Evolutionary conservation across 2,329 filamentous ascomycete genomes (phyloP).

Genomic region (Blumeriella jaapii): DNA sequence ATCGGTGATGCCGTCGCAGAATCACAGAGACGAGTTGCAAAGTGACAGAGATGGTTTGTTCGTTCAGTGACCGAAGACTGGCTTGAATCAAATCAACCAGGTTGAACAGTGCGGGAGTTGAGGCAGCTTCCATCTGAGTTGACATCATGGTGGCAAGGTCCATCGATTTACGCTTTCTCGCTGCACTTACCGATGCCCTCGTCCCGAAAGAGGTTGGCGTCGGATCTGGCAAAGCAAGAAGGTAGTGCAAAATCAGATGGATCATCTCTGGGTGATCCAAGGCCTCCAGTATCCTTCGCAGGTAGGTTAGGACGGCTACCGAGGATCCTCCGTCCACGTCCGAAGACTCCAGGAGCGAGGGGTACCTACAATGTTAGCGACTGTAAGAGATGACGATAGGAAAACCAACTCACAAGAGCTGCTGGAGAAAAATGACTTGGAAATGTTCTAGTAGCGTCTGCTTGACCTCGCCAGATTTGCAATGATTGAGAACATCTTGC

Average conservation of each 20-base stretch:
- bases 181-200: conserved; percentile 48
- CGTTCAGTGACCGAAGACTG: conserved; percentile 71
- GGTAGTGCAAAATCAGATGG: conserved; percentile 83
- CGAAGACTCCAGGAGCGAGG: conserved; percentile 89
- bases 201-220: conserved; percentile 22
- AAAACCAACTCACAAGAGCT: conserved; percentile 58
- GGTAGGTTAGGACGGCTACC: conserved; percentile 87
- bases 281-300: conserved; percentile 80
- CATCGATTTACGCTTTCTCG: conserved; percentile 77
- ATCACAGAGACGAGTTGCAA: conserved; percentile 80
- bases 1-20: conserved; percentile 75
- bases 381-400: not conserved
- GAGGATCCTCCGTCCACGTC: conserved; percentile 95
- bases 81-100: conserved; percentile 82
- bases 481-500: conserved; percentile 97
- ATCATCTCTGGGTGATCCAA: conserved; percentile 91
- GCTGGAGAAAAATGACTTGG: conserved; percentile 89
- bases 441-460: conserved; percentile 93
- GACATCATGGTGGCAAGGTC: conserved; percentile 74
- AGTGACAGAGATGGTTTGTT: conserved; percentile 82
- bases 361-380: conserved; percentile 51
- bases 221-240: conserved; percentile 66
- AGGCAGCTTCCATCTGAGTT: conserved; percentile 58
- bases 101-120: conserved; percentile 82
- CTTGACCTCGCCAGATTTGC: conserved; percentile 81